Percentiles rank a stretch among this genome's conserved stretches.
These are phyloP conservation scores for Peterozyma toletana DNA, from an alignment of 805 yeast genomes.

Conservation along the genomic window DNA sequence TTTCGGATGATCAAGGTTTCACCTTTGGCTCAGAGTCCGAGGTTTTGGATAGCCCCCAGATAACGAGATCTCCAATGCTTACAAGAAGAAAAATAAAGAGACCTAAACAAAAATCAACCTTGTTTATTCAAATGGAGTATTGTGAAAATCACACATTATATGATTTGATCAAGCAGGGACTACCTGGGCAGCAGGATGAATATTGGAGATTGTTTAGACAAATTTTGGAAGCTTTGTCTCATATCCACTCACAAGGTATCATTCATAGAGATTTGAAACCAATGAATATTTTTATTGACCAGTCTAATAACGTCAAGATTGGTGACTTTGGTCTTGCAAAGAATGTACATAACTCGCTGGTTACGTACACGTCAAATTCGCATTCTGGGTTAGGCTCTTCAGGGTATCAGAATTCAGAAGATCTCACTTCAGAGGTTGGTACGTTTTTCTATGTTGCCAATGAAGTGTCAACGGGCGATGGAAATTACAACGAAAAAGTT, in stretches of 20 bases:
- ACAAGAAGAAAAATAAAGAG: constrained; percentile 3
- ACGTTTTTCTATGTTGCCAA: constrained; percentile 90
- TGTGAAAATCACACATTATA: constrained; percentile 90
- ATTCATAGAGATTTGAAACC: constrained; percentile 96
- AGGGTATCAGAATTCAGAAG: constrained; percentile 39
- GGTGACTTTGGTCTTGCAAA: constrained; percentile 98
- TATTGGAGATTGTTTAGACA: constrained; percentile 90
- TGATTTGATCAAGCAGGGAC: constrained; percentile 74
- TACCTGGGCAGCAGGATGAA: constrained; percentile 64
- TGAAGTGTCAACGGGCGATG: constrained; percentile 70
- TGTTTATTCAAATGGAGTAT: constrained; percentile 97
- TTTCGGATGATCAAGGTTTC: constrained; percentile 11
- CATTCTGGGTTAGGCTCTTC: constrained; percentile 11
- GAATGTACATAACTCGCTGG: constrained; percentile 54
- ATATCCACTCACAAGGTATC: constrained; percentile 89
- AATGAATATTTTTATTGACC: constrained; percentile 91
- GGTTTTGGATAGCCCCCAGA: neutral
- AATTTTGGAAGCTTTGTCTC: constrained; percentile 79
- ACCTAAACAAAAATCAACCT: constrained; percentile 46
- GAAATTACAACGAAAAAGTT: constrained; percentile 84
- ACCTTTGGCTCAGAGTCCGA: constrained; percentile 18
- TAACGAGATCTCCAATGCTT: constrained; percentile 1
- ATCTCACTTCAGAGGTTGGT: constrained; percentile 88
- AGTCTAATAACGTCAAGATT: constrained; percentile 78
- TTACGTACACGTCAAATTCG: constrained; percentile 13